phyloP scores from a whole-genome alignment of 306 rosid genomes.

The Rosa multiflora region DNA sequence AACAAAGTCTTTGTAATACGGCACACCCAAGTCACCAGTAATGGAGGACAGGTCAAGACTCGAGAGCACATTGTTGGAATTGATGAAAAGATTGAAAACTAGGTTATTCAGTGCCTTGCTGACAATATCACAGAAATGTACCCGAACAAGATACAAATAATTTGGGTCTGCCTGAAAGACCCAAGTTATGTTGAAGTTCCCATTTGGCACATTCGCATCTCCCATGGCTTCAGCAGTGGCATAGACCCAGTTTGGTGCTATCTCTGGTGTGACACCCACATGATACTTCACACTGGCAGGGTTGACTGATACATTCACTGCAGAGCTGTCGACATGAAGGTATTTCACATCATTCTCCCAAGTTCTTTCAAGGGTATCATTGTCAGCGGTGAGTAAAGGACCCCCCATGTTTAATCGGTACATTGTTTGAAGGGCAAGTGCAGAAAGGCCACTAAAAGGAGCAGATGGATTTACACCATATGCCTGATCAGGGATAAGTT shows the following conservation, averaged over 20 bases:
- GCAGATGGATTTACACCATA: conserved; percentile 52
- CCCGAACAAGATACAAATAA: conserved; percentile 69
- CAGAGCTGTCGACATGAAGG: conserved; percentile 83
- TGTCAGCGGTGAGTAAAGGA: conserved; percentile 66
- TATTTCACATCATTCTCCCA: conserved; percentile 83
- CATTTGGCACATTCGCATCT: conserved; percentile 53
- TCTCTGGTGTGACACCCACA: conserved; percentile 55
- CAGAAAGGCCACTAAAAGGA: conserved; percentile 66
- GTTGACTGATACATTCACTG: conserved; percentile 50
- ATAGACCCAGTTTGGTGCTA: conserved; percentile 87
- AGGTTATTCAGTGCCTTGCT: conserved; percentile 68
- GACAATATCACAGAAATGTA: conserved; percentile 83
- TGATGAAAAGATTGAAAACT: conserved; percentile 79
- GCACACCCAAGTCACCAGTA: conserved; percentile 60
- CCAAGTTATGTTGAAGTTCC: conserved; percentile 94
- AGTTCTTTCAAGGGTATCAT: conserved; percentile 87
- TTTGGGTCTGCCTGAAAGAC: conserved; percentile 66
- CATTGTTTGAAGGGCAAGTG: conserved; percentile 71
- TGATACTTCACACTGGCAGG: conserved; percentile 65
- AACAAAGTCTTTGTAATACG: conserved; percentile 69
- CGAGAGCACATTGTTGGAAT: conserved; percentile 54
- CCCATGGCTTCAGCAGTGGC: conserved; percentile 87
- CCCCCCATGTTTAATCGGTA: conserved; percentile 88
- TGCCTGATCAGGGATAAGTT: conserved; percentile 77
- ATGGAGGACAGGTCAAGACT: conserved; percentile 74